Evolutionary conservation across 225 moss, liverwort and hornwort genomes (phyloP).

Genomic region (Lunularia cruciata): DNA sequence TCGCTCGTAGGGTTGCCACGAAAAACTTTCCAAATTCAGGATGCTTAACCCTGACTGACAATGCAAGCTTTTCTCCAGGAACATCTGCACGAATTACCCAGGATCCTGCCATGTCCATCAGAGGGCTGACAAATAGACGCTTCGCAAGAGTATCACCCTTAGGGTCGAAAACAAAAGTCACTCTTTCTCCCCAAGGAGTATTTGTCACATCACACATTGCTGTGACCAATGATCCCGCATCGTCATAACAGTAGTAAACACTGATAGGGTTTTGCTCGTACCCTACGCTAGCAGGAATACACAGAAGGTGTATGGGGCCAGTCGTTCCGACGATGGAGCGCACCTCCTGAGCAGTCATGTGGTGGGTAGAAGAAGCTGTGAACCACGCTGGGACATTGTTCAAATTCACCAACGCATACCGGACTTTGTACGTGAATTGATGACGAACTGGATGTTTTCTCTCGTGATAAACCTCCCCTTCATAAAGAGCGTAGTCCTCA

Average conservation of each 20-base stretch:
- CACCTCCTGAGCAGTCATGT: conserved; percentile 65
- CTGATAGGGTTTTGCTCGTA: conserved; percentile 92
- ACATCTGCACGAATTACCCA: conserved; percentile 66
- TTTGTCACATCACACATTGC: conserved; percentile 97
- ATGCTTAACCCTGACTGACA: conserved; percentile 76
- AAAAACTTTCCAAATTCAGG: conserved; percentile 68
- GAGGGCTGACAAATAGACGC: conserved; percentile 85
- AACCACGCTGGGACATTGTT: conserved; percentile 71
- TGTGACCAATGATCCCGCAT: conserved; percentile 37
- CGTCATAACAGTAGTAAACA: conserved; percentile 85
- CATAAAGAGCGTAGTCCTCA: conserved; percentile 41
- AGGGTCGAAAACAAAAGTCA: conserved; percentile 69
- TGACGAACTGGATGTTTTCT: conserved; percentile 75
- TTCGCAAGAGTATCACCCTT: conserved; percentile 67
- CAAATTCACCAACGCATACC: conserved; percentile 79
- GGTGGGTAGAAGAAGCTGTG: conserved; percentile 37
- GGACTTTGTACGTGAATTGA: conserved; percentile 66
- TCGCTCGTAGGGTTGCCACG: conserved; percentile 75
- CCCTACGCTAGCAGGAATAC: conserved; percentile 75
- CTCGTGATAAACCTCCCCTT: conserved; percentile 87
- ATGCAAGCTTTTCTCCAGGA: conserved; percentile 63
- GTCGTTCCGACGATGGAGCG: conserved; percentile 59
- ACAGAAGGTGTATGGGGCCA: conserved; percentile 75
- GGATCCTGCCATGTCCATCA: conserved; percentile 88
- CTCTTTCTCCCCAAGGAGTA: conserved; percentile 91